A percentile compares a stretch with the other conserved stretches of the same genome.
Conservation (phyloP, 139 green algal species). For the Micromonas pusilla region DNA sequence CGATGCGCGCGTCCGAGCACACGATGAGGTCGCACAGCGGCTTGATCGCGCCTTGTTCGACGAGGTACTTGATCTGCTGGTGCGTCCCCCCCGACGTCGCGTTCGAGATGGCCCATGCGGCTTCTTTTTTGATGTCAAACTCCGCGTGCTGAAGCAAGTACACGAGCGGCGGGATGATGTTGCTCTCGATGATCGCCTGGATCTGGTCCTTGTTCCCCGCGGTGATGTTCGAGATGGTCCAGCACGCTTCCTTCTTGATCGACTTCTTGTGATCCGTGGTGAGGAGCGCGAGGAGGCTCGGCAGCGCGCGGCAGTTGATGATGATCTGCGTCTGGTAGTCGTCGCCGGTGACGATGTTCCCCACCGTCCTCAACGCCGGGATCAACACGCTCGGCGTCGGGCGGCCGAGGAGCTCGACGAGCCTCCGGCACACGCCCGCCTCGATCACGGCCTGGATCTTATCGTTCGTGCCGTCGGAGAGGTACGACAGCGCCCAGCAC, state of each 20-base stretch:
- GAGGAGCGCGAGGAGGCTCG: slow-evolving; percentile 88
- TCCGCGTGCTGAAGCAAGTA: slow-evolving; percentile 80
- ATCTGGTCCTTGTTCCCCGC: slow-evolving; percentile 98
- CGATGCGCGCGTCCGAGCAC: slow-evolving; percentile 81
- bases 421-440: slow-evolving; percentile 76
- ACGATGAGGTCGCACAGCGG: slow-evolving; percentile 93
- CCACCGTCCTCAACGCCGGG: slow-evolving; percentile 92
- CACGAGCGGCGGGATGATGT: slow-evolving; percentile 84
- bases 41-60: slow-evolving; percentile 79
- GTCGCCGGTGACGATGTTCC: slow-evolving; percentile 99
- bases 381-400: slow-evolving; percentile 76
- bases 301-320: slow-evolving; percentile 93
- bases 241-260: slow-evolving; percentile 99
- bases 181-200: slow-evolving; percentile 81
- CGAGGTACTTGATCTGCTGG: slow-evolving; percentile 72
- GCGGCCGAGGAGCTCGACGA: slow-evolving; percentile 76
- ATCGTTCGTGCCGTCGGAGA: slow-evolving; percentile 97
- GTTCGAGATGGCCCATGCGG: slow-evolving; percentile 97
- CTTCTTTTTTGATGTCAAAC: slow-evolving; percentile 99
- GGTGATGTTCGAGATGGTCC: slow-evolving; percentile 99
- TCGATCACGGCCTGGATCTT: slow-evolving; percentile 97
- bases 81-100: slow-evolving; percentile 85
- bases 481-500: slow-evolving; percentile 97
- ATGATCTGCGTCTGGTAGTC: slow-evolving; percentile 93
- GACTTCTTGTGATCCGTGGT: slow-evolving; percentile 90